phyloP scores from a whole-genome alignment of 2,329 filamentous ascomycete genomes.

The Ploettnerulaceae sp. region DNA sequence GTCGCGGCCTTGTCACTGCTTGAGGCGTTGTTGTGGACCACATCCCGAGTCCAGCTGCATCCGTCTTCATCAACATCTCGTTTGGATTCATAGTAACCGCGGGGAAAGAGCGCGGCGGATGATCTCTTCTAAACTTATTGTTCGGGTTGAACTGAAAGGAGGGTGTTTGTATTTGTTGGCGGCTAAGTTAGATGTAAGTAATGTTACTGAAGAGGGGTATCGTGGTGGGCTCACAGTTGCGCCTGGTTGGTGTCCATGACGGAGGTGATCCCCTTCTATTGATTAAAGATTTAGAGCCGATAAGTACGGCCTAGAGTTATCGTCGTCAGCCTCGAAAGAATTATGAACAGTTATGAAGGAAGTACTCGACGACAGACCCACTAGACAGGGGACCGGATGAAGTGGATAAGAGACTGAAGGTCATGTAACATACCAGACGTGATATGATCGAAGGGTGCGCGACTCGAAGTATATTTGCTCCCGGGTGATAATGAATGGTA shows the following conservation, averaged over 20 bases:
- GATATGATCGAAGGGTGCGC: constrained; percentile 32
- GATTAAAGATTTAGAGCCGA: constrained; percentile 21
- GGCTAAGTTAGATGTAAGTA: constrained; percentile 41
- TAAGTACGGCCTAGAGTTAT: constrained; percentile 25
- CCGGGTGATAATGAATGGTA: constrained; percentile 37
- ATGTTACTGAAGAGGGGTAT: constrained; percentile 24
- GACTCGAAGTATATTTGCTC: constrained; percentile 35
- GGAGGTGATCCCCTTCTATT: constrained; percentile 30
- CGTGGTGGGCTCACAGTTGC: constrained; percentile 45
- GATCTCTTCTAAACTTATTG: constrained; percentile 45
- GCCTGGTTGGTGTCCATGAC: constrained; percentile 49
- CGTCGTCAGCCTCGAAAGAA: constrained; percentile 32
- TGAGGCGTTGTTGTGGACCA: constrained; percentile 53
- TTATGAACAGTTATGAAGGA: constrained; percentile 23
- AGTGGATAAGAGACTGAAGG: constrained; percentile 17
- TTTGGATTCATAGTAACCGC: constrained; percentile 47
- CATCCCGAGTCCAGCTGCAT: constrained; percentile 44
- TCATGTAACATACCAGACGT: constrained; percentile 30
- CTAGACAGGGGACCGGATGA: constrained; percentile 19
- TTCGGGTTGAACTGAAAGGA: constrained; percentile 47
- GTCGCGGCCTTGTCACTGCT: constrained; percentile 44
- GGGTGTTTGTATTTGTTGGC: constrained; percentile 45
- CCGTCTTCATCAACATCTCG: constrained; percentile 45
- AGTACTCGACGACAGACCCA: constrained; percentile 24
- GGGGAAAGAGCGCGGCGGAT: constrained; percentile 40